phyloP scores from a whole-genome alignment of 768 basidiomycete genomes.

The Boletales sp. region DNA sequence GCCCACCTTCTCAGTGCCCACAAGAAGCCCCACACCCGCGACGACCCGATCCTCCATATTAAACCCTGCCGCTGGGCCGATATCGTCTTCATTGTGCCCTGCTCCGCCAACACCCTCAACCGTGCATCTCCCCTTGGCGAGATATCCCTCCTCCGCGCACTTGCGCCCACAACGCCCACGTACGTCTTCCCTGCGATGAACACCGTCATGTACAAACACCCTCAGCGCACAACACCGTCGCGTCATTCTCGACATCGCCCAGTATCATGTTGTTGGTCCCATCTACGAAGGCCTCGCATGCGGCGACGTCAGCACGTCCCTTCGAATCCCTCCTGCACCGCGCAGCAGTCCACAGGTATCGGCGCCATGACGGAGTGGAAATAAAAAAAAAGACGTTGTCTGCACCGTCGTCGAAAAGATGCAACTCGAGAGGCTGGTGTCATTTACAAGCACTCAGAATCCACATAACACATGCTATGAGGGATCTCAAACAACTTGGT shows the following conservation, averaged over 20 bases:
- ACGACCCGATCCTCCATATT: slow-evolving; percentile 94
- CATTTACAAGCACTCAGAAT: no score
- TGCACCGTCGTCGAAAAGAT: slow-evolving; percentile 62
- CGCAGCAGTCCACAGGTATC: slow-evolving; percentile 45
- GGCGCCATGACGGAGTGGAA: slow-evolving; percentile 99
- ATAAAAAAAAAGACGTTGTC: slow-evolving; percentile 82
- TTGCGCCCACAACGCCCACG: slow-evolving; percentile 80
- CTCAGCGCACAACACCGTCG: slow-evolving; percentile 82
- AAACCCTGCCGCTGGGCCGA: slow-evolving; percentile 95
- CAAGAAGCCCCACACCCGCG: slow-evolving; percentile 69
- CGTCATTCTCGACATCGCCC: slow-evolving; percentile 67
- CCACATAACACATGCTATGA: no score
- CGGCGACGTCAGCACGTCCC: slow-evolving; percentile 80
- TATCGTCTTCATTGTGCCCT: slow-evolving; percentile 90
- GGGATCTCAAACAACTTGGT: slow-evolving; percentile 26
- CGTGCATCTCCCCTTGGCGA: slow-evolving; percentile 37
- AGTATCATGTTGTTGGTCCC: slow-evolving; percentile 81
- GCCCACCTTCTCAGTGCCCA: slow-evolving; percentile 25
- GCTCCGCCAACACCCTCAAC: slow-evolving; percentile 93
- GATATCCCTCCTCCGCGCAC: slow-evolving; percentile 81
- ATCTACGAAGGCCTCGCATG: slow-evolving; percentile 88
- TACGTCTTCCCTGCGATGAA: slow-evolving; percentile 97
- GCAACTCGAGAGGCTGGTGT: slow-evolving; percentile 10
- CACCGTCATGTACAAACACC: slow-evolving; percentile 82
- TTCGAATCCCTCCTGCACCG: not conserved